phyloP scores from a whole-genome alignment of 306 rosid species.

The Parietaria judaica region DNA sequence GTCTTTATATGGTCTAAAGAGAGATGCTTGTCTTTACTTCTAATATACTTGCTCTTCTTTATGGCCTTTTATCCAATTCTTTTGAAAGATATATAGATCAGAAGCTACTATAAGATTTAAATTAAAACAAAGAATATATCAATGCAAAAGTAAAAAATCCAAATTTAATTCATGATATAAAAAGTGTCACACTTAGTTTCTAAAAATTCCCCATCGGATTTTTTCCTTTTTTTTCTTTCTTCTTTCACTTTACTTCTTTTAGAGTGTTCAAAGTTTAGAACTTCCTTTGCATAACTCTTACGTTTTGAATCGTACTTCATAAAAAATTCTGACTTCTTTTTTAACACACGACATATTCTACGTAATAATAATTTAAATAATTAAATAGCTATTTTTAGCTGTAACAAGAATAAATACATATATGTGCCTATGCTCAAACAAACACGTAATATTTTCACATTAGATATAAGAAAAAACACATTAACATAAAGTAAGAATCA shows the following conservation, averaged over 20 bases:
- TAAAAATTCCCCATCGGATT: background rate
- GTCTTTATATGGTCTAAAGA: conserved; percentile 30
- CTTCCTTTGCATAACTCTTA: conserved; percentile 36
- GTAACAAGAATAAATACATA: too few relatives aligned
- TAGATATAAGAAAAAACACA: too few relatives aligned
- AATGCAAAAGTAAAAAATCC: conserved; percentile 10
- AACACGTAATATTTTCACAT: too few relatives aligned
- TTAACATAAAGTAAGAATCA: too few relatives aligned
- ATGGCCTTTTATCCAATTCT: conserved; percentile 19
- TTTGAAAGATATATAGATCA: conserved; percentile 18
- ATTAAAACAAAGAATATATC: conserved; percentile 1
- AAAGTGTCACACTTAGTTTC: background rate
- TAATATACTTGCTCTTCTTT: conserved; percentile 20
- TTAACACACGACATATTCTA: background rate
- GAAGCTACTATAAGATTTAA: conserved; percentile 16
- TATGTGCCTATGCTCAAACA: too few relatives aligned
- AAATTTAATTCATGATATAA: conserved; percentile 12
- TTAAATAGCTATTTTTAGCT: too few relatives aligned
- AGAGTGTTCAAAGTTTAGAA: background rate
- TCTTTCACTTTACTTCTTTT: too few relatives aligned
- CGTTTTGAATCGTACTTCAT: conserved; percentile 31
- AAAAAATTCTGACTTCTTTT: background rate
- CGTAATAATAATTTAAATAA: too few relatives aligned
- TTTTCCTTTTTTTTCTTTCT: background rate
- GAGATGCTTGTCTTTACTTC: conserved; percentile 26